phyloP scores from a whole-genome alignment of 495 filamentous ascomycete genomes.

The Terfezia claveryi region DNA sequence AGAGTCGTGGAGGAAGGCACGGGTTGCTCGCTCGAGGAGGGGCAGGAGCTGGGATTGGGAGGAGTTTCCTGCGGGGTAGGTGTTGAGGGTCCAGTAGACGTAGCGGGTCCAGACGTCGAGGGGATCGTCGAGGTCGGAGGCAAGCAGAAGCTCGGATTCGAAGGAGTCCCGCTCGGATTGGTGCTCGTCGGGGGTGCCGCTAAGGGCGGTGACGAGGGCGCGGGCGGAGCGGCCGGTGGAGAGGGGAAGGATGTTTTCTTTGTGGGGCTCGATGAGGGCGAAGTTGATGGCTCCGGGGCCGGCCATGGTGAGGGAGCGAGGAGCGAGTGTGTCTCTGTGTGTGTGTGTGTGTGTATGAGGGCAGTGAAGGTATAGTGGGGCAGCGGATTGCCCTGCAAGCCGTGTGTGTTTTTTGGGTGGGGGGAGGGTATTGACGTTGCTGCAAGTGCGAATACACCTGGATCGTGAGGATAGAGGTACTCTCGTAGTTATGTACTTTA shows the following conservation, averaged over 20 bases:
- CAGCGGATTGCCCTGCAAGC: no score
- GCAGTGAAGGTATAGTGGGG: no score
- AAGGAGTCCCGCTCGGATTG: constrained; percentile 56
- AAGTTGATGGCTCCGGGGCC: constrained; percentile 42
- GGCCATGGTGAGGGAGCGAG: constrained; percentile 2
- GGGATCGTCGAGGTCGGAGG: constrained; percentile 79
- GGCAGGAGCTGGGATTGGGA: constrained; percentile 82
- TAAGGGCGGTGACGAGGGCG: constrained; percentile 43
- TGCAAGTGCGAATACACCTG: no score
- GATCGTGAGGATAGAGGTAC: no score
- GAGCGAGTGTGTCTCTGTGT: no score
- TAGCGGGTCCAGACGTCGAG: constrained; percentile 93
- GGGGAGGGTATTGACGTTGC: no score
- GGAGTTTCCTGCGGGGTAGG: constrained; percentile 82
- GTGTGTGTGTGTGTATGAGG: no score
- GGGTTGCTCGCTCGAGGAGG: constrained; percentile 77
- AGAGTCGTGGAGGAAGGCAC: constrained; percentile 54
- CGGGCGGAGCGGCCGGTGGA: constrained; percentile 78
- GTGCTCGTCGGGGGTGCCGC: constrained; percentile 45
- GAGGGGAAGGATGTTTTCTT: constrained; percentile 91
- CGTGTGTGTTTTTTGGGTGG: no score
- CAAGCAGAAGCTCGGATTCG: constrained; percentile 54
- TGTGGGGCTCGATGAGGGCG: constrained; percentile 85
- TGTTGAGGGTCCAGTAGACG: constrained; percentile 84
- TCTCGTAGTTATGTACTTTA: no score